phyloP scores from a whole-genome alignment of 2,329 filamentous ascomycete species.

The Fusarium secorum region DNA sequence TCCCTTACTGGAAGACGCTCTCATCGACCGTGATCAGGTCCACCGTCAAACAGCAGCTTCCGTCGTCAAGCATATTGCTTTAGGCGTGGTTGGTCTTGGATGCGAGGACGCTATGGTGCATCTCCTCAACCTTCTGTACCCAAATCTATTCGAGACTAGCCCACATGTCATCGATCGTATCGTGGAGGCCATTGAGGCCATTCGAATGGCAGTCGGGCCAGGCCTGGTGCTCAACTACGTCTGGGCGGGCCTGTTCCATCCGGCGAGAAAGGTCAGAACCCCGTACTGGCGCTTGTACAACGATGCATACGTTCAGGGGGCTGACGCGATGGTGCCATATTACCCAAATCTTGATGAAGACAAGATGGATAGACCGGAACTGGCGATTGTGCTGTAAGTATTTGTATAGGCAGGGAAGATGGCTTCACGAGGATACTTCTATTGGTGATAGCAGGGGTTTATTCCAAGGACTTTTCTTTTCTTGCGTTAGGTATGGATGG shows the following conservation, averaged over 20 bases:
- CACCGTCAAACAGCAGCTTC: constrained; percentile 96
- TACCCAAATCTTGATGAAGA: constrained; percentile 89
- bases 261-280: constrained; percentile 89
- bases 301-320: constrained; percentile 91
- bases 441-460: constrained; percentile 14
- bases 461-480: constrained; percentile 15
- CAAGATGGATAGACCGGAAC: constrained; percentile 77
- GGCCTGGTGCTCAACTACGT: constrained; percentile 97
- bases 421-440: constrained; percentile 11
- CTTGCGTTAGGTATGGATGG: constrained; percentile 14
- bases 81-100: constrained; percentile 96
- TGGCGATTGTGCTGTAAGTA: constrained; percentile 80
- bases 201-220: constrained; percentile 90
- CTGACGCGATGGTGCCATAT: constrained; percentile 95
- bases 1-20: constrained; percentile 91
- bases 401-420: constrained; percentile 12
- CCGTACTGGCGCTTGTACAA: constrained; percentile 99
- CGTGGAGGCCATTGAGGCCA: constrained; percentile 95
- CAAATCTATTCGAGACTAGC: constrained; percentile 96
- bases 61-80: constrained; percentile 96
- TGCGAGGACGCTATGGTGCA: constrained; percentile 99
- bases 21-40: constrained; percentile 97
- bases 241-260: constrained; percentile 97
- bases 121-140: constrained; percentile 93
- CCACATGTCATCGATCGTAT: constrained; percentile 99